Evolutionary conservation across 768 basidiomycete species (phyloP).

Genomic region (Fibroporia radiculosa): DNA sequence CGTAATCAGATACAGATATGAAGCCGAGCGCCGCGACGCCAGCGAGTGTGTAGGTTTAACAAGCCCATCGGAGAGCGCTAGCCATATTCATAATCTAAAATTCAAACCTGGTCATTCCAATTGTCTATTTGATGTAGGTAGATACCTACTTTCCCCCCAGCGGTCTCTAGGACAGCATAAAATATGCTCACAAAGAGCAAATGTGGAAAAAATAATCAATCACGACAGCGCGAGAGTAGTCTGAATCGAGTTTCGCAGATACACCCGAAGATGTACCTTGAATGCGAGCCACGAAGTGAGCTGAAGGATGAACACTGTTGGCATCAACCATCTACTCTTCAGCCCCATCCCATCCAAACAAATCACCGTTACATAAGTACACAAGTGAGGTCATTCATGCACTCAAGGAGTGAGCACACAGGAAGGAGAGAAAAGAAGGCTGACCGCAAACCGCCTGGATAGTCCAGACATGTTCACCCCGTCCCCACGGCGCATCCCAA

Average conservation of each 20-base stretch:
- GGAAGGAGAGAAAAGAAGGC: background rate
- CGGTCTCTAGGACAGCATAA: too few species aligned
- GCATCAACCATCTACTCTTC: background rate
- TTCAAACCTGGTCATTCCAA: too few species aligned
- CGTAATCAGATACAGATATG: too few species aligned
- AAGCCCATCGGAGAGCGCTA: too few species aligned
- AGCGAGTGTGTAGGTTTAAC: too few species aligned
- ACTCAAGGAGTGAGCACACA: background rate
- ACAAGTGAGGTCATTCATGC: background rate
- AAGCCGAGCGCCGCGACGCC: too few species aligned
- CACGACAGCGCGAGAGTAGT: constrained; percentile 6
- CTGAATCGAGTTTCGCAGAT: constrained; percentile 6
- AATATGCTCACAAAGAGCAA: constrained; percentile 4
- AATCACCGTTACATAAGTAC: background rate
- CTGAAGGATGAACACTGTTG: constrained; percentile 1
- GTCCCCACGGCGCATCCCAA: constrained; percentile 4
- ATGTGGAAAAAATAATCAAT: constrained; percentile 3
- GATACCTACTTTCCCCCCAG: too few species aligned
- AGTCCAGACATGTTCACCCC: too few species aligned
- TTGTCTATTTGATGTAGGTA: too few species aligned
- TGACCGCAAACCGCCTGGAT: background rate
- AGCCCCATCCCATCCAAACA: too few species aligned
- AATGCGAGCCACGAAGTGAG: constrained; percentile 5
- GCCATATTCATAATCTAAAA: too few species aligned
- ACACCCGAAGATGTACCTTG: background rate